Evolutionary conservation across 495 filamentous ascomycete species (phyloP).

Genomic region (Peziza echinospora): DNA sequence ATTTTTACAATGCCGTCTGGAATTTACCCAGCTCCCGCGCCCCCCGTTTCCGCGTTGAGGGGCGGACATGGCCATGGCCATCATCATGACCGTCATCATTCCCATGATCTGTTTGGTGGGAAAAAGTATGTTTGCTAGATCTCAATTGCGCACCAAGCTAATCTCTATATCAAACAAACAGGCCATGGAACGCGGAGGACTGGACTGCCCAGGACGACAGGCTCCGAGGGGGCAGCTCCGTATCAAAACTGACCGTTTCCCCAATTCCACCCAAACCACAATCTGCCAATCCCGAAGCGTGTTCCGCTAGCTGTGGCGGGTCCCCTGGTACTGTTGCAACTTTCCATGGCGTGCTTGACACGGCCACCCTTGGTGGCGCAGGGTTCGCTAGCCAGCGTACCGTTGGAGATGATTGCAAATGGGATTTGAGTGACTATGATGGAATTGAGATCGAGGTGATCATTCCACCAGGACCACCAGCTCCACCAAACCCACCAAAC

Average conservation of each 20-base stretch:
- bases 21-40: too few species aligned
- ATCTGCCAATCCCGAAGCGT: slow-evolving; percentile 6
- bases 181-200: slow-evolving; percentile 34
- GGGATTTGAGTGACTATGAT: slow-evolving; percentile 35
- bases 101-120: not conserved
- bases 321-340: slow-evolving; percentile 17
- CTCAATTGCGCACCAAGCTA: not conserved
- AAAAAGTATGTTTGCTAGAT: not conserved
- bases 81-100: not conserved
- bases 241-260: slow-evolving; percentile 28
- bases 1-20: too few species aligned
- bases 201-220: slow-evolving; percentile 53
- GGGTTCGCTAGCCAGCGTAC: slow-evolving; percentile 67
- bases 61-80: too few species aligned
- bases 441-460: slow-evolving; percentile 29
- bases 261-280: slow-evolving; percentile 5
- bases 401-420: slow-evolving; percentile 22
- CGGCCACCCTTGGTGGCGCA: slow-evolving; percentile 51
- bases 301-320: too few species aligned
- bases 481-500: not conserved
- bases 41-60: too few species aligned
- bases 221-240: slow-evolving; percentile 44
- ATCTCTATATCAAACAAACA: slow-evolving; percentile 11
- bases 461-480: not conserved
- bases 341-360: slow-evolving; percentile 52